Conservation (phyloP, 2,329 filamentous ascomycete species). For the Trichophyton equinum region DNA sequence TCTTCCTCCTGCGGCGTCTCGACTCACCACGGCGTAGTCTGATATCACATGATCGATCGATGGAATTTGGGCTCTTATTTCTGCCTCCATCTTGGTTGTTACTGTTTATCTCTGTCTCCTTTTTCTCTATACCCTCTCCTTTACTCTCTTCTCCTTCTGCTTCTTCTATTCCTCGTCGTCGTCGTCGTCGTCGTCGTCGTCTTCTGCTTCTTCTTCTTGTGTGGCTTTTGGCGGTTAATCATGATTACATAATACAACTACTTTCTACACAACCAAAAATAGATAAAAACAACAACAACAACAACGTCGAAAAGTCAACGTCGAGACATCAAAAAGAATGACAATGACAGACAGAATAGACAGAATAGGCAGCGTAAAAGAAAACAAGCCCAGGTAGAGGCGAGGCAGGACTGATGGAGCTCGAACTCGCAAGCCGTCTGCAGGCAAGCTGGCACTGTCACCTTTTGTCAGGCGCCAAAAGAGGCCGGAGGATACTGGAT, state of each 20-base stretch:
- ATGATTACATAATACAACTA: neutral
- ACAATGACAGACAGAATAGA: too few relatives aligned
- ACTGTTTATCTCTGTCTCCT: neutral
- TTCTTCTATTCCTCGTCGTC: neutral
- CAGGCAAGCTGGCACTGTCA: neutral
- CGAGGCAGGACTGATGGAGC: too few relatives aligned
- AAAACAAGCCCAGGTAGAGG: too few relatives aligned
- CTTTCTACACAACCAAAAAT: too few relatives aligned
- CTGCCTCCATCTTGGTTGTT: conserved; percentile 56
- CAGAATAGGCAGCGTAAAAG: too few relatives aligned
- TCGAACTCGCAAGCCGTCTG: too few relatives aligned
- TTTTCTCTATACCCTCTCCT: neutral
- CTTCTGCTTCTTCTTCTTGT: neutral
- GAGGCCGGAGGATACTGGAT: too few relatives aligned
- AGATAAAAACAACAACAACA: too few relatives aligned
- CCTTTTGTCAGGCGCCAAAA: neutral
- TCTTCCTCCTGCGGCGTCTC: neutral
- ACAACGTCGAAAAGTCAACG: too few relatives aligned
- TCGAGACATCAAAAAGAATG: too few relatives aligned
- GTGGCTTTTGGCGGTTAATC: neutral
- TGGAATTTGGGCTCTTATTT: conserved; percentile 72
- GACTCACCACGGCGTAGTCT: conserved; percentile 64
- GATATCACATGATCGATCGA: conserved; percentile 80
- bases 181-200: neutral
- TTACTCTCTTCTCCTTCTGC: neutral